A percentile compares a stretch with the other conserved stretches of the same genome.
Conservation (phyloP, 106 monocot genomes). For the Apostasia ramifera region DNA sequence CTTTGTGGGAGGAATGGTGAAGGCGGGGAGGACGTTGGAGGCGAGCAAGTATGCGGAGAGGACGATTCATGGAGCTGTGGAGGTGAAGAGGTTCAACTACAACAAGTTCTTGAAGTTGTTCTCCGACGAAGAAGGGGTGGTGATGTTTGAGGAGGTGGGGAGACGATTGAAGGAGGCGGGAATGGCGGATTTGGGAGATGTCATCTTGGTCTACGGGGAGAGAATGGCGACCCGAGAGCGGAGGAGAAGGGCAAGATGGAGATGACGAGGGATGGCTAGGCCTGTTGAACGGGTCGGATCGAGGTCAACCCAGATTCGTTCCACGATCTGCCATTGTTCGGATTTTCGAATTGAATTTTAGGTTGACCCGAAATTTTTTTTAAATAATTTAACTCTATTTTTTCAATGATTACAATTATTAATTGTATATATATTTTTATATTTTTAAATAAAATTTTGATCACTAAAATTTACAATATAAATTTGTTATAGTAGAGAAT, state of each 20-base stretch:
- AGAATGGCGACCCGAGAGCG: constrained; percentile 86
- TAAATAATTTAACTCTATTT: too few species aligned
- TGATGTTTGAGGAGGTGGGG: constrained; percentile 82
- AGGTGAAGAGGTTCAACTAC: constrained; percentile 78
- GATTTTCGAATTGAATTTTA: too few species aligned
- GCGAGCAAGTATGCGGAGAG: constrained; percentile 84
- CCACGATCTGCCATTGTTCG: too few species aligned
- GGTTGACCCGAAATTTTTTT: too few species aligned
- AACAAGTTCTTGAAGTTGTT: constrained; percentile 70
- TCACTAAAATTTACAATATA: too few species aligned
- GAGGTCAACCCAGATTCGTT: too few species aligned
- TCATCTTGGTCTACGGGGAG: constrained; percentile 70
- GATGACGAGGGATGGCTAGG: constrained; percentile 7
- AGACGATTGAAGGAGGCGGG: constrained; percentile 63
- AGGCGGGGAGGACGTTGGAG: constrained; percentile 46
- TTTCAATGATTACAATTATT: too few species aligned
- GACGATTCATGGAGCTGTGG: constrained; percentile 37
- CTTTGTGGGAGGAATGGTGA: constrained; percentile 81
- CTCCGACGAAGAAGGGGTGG: constrained; percentile 65
- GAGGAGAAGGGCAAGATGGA: constrained; percentile 41
- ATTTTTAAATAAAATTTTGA: too few species aligned
- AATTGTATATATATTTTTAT: too few species aligned
- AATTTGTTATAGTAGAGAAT: too few species aligned
- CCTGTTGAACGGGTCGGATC: neutral
- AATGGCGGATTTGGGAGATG: constrained; percentile 58